Evolutionary conservation across 139 green algal species (phyloP), one percentile per base, ranked within the genome.

Genomic region (Pycnococcus provasolii): DNA sequence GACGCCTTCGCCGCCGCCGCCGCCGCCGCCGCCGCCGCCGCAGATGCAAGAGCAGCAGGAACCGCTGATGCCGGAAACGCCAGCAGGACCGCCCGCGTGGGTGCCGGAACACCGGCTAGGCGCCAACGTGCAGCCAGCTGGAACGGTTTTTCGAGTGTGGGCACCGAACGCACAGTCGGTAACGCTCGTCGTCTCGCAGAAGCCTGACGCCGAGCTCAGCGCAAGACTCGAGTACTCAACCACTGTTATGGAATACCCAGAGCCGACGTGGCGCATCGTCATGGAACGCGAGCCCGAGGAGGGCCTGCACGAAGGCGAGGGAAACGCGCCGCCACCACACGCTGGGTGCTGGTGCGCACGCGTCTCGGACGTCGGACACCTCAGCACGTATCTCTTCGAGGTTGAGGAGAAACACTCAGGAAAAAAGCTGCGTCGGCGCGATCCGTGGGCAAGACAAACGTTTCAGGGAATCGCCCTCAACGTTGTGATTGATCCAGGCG

Each of bases 381-480:
- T 66, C 0, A 59, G 39, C 58, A 71, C 37, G 60, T 78, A 78
- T 50, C 43, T 66, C 59, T 76, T 70, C 1, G 40, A 43, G 45
- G 58, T 78, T 26, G 26, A 26, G 26, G 26, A 26, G 42, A 41
- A 60, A 6, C 45, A 64, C 45, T 39, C 40, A 7, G 72, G 72
- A 3, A 9, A 62, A 0, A 46, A 51, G 1, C 15, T 66, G 26
- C 11, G 59, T 9, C 68, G 72, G 15, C 59, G 72, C 39, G 72
- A 78, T 68, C 71, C 80, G 8, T 78, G 71, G 42, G 80, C 82
- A 3, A 67, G 78, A 39, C 8, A 45, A 0, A 72, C 26, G 26
- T 26, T 26, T 26, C 26, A 26, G 26, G 26, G 26, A 26, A 26
- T 26, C 26, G 26, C 26, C 26, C 26, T 26, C 26, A 26, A 26